phyloP scores from a whole-genome alignment of 305 asterid species.

The Salvia sclarea region DNA sequence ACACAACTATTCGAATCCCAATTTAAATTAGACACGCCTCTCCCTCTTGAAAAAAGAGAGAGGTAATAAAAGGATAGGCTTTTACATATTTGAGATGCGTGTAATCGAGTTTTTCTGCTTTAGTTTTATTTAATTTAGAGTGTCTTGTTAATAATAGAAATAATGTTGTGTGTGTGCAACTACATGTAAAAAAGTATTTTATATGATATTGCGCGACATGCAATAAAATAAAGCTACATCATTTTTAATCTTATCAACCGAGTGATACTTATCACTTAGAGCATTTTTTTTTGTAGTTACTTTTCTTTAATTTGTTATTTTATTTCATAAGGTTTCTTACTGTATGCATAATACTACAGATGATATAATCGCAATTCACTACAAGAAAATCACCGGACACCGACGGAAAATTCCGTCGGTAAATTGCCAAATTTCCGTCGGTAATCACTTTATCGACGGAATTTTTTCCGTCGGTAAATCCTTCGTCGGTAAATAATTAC shows the following conservation, averaged over 20 bases:
- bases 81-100: neutral
- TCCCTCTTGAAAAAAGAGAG: neutral
- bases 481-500: no score
- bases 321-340: no score
- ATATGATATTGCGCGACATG: neutral
- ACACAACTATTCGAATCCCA: neutral
- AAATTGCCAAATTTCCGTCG: no score
- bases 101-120: neutral
- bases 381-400: no score
- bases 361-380: no score
- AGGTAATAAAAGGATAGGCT: neutral
- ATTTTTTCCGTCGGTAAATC: no score
- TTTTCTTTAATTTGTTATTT: no score
- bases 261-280: neutral
- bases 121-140: neutral
- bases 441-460: no score
- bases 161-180: neutral
- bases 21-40: neutral
- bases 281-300: no score
- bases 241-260: neutral
- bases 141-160: neutral
- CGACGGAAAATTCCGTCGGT: no score
- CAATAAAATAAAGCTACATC: neutral
- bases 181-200: neutral
- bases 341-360: no score